A percentile compares a stretch with the other conserved stretches of the same genome.
phyloP scores from a whole-genome alignment of 805 yeast species.

The Saccharomycopsis olivae region DNA sequence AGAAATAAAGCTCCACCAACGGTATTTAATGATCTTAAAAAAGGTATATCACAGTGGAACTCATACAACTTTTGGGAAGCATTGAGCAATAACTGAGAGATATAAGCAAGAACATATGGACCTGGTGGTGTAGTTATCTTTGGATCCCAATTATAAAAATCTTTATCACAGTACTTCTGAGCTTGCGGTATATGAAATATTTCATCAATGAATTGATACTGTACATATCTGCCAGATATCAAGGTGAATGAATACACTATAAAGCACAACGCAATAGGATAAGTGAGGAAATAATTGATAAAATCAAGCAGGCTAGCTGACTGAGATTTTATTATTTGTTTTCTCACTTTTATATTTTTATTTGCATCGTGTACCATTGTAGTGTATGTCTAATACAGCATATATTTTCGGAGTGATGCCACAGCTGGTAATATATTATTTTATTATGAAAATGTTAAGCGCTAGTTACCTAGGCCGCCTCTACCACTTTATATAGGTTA shows the following conservation, averaged over 20 bases:
- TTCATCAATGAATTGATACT: constrained; percentile 43
- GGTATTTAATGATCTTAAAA: constrained; percentile 49
- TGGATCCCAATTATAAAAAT: constrained; percentile 65
- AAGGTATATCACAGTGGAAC: constrained; percentile 26
- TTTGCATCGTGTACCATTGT: no score
- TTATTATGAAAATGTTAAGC: no score
- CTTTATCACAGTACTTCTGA: constrained; percentile 47
- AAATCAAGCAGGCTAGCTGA: not conserved
- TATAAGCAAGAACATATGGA: constrained; percentile 43
- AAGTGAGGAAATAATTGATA: constrained; percentile 6
- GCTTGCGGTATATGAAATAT: constrained; percentile 80
- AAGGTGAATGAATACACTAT: constrained; percentile 7
- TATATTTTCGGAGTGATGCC: no score
- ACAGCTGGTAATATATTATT: no score
- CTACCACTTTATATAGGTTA: no score
- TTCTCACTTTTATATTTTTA: no score
- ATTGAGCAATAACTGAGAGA: constrained; percentile 23
- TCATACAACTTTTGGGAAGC: constrained; percentile 21
- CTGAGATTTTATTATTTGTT: constrained; percentile 18
- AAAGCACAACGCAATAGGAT: constrained; percentile 6
- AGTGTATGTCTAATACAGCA: not conserved
- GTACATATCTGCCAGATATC: constrained; percentile 7
- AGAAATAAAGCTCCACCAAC: constrained; percentile 50
- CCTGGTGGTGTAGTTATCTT: constrained; percentile 98
- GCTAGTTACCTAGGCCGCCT: no score